These are phyloP conservation scores for Niveomyces coronatus DNA, from an alignment of 2,329 filamentous ascomycete genomes.

Conservation along the genomic window DNA sequence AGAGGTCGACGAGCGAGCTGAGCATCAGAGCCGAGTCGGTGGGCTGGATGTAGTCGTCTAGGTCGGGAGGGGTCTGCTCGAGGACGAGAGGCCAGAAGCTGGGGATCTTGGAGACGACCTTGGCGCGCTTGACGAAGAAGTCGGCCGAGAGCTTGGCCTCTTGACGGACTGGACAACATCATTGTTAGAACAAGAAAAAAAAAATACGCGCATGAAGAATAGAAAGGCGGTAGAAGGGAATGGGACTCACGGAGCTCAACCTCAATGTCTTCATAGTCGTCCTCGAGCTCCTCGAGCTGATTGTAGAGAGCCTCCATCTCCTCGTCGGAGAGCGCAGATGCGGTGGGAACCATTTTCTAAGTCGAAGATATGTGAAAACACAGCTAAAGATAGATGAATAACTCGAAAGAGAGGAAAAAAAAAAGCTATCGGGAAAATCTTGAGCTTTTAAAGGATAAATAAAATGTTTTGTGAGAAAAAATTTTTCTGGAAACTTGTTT, in stretches of 20 bases:
- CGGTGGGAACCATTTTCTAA: no score
- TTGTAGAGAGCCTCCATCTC: conserved; percentile 51
- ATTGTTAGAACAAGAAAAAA: neutral
- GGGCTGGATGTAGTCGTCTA: conserved; percentile 82
- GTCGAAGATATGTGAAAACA: no score
- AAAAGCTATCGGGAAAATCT: no score
- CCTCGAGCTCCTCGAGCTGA: conserved; percentile 69
- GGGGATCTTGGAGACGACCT: conserved; percentile 60
- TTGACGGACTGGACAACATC: conserved; percentile 49
- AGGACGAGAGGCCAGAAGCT: conserved; percentile 95
- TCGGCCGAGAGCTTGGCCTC: conserved; percentile 57
- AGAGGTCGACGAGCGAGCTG: conserved; percentile 54
- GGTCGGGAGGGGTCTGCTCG: conserved; percentile 72
- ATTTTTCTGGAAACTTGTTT: no score
- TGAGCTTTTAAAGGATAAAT: no score
- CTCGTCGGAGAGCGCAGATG: conserved; percentile 7
- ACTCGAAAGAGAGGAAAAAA: no score
- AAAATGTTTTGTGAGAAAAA: no score
- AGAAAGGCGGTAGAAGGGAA: neutral
- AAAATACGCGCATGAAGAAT: neutral
- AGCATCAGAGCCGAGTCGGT: conserved; percentile 66
- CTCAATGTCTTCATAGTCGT: conserved; percentile 76
- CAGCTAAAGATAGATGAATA: no score
- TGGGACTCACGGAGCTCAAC: conserved; percentile 63
- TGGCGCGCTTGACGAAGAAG: conserved; percentile 67